phyloP scores from a whole-genome alignment of 2,329 filamentous ascomycete genomes.

The Paraphaeosphaeria sporulosa region DNA sequence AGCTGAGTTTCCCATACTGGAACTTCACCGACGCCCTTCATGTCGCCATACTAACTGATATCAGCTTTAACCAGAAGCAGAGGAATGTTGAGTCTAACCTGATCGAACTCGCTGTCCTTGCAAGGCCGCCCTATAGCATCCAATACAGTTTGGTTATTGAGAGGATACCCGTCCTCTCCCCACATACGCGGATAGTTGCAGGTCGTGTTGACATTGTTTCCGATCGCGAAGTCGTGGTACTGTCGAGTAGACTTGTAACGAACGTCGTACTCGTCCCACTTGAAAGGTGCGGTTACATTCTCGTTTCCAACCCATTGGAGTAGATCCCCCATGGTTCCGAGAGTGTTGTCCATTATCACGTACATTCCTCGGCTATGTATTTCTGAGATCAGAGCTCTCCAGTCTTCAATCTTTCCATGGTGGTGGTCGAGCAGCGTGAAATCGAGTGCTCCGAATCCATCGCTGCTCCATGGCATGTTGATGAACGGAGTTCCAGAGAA shows the following conservation, averaged over 20 bases:
- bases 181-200: conserved; percentile 70
- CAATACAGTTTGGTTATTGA: conserved; percentile 53
- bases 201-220: conserved; percentile 56
- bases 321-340: conserved; percentile 70
- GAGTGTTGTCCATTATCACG: conserved; percentile 71
- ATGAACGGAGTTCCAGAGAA: conserved; percentile 70
- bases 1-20: conserved; percentile 69
- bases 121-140: conserved; percentile 53
- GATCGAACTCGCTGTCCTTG: conserved; percentile 69
- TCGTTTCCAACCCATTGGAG: conserved; percentile 68
- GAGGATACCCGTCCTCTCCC: conserved; percentile 63
- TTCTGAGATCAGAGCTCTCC: conserved; percentile 65
- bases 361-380: conserved; percentile 71
- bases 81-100: conserved; percentile 17
- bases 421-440: conserved; percentile 70
- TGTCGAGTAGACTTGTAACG: conserved; percentile 62
- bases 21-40: conserved; percentile 65
- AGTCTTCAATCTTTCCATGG: conserved; percentile 65
- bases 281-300: conserved; percentile 62
- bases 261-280: conserved; percentile 62
- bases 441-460: conserved; percentile 67
- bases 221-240: conserved; percentile 66
- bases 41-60: conserved; percentile 63
- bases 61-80: conserved; percentile 1
- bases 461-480: conserved; percentile 70